Percentiles rank a stretch among this genome's conserved stretches.
These are phyloP conservation scores for Mycena floridula DNA, from an alignment of 768 basidiomycete species.

Conservation along the genomic window DNA sequence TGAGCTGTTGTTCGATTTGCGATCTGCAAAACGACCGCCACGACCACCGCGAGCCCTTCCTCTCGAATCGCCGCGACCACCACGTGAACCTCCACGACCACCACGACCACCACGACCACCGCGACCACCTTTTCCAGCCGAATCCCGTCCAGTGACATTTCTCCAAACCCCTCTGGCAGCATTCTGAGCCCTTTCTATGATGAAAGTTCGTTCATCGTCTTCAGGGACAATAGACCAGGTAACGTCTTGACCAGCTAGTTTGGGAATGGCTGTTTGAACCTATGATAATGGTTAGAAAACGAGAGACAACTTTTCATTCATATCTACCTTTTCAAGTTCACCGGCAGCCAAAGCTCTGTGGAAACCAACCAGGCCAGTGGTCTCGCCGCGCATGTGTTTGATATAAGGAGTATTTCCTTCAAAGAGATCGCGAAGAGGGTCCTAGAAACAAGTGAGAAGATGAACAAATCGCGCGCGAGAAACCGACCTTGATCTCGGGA, in stretches of 20 bases:
- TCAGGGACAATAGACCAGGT: slow-evolving; percentile 34
- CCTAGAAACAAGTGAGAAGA: slow-evolving; percentile 18
- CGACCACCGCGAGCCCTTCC: slow-evolving; percentile 23
- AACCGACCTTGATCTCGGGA: slow-evolving; percentile 42
- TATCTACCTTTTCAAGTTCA: slow-evolving; percentile 64
- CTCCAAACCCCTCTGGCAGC: slow-evolving; percentile 51
- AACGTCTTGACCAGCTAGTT: slow-evolving; percentile 60
- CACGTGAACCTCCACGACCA: slow-evolving; percentile 33
- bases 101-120: slow-evolving; percentile 40
- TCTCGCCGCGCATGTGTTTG: slow-evolving; percentile 39
- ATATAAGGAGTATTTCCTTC: slow-evolving; percentile 46
- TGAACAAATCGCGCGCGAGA: neutral
- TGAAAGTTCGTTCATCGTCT: slow-evolving; percentile 66
- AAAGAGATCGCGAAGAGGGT: slow-evolving; percentile 44
- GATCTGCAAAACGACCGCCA: slow-evolving; percentile 26
- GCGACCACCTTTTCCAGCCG: slow-evolving; percentile 37
- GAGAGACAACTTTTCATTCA: slow-evolving; percentile 44
- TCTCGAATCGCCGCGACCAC: slow-evolving; percentile 42
- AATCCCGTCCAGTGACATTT: slow-evolving; percentile 24
- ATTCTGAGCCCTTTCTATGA: slow-evolving; percentile 65
- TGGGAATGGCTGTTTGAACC: too few relatives aligned
- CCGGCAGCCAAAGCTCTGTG: slow-evolving; percentile 68
- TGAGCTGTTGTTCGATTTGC: slow-evolving; percentile 10
- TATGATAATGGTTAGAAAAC: slow-evolving; percentile 49
- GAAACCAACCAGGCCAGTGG: slow-evolving; percentile 50